Evolutionary conservation across 73 alveolate genomes (phyloP).

Genomic region (Paramecium sexaurelia): DNA sequence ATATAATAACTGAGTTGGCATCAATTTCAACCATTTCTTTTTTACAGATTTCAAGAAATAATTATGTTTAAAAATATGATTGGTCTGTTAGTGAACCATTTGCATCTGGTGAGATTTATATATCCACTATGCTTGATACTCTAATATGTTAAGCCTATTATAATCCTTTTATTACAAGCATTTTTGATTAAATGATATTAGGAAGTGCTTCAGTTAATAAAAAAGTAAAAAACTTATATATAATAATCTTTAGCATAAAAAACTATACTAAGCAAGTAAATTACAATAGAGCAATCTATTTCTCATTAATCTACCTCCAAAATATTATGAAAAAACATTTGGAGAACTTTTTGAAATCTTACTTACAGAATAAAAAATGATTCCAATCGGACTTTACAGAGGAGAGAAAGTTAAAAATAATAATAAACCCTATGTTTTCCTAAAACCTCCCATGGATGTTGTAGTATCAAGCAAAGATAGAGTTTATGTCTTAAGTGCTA

Average conservation of each 20-base stretch:
- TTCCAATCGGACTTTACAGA: constrained; percentile 82
- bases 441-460: constrained; percentile 78
- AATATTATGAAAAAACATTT: constrained; percentile 32
- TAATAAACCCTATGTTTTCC: constrained; percentile 80
- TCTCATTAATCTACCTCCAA: constrained; percentile 75
- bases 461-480: constrained; percentile 41
- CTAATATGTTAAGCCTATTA: constrained; percentile 94
- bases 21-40: constrained; percentile 87
- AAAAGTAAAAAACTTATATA: neutral
- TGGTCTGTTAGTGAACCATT: constrained; percentile 91
- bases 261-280: constrained; percentile 72
- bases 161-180: constrained; percentile 91
- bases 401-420: constrained; percentile 61
- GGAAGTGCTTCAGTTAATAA: constrained; percentile 91
- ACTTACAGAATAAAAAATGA: constrained; percentile 74
- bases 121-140: constrained; percentile 94
- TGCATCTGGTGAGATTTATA: constrained; percentile 96
- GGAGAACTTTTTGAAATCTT: constrained; percentile 74
- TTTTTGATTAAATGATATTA: constrained; percentile 90
- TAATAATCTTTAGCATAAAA: neutral
- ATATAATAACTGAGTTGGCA: constrained; percentile 92
- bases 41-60: constrained; percentile 80
- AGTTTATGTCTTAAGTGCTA: constrained; percentile 63
- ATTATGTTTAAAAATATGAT: constrained; percentile 77
- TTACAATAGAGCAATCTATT: constrained; percentile 73